phyloP scores from a whole-genome alignment of 2,329 filamentous ascomycete species.

The Xylaria arbuscula region DNA sequence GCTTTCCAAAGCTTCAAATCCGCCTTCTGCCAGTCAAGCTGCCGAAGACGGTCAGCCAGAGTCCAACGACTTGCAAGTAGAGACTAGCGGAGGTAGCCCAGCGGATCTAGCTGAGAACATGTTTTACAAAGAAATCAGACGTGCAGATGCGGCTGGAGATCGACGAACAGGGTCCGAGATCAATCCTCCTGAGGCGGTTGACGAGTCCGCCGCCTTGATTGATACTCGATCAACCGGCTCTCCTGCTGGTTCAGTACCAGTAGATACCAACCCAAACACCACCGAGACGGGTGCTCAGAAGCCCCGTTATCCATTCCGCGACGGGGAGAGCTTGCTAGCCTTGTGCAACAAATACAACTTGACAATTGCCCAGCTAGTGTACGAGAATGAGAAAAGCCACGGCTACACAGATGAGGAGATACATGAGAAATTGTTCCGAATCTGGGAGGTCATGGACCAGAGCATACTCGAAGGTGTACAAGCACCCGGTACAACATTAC shows the following conservation, averaged over 20 bases:
- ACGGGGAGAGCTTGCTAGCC: slow-evolving; percentile 58
- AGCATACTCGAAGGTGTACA: slow-evolving; percentile 63
- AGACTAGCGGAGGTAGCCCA: slow-evolving; percentile 51
- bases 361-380: slow-evolving; percentile 63
- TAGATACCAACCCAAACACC: slow-evolving; percentile 30
- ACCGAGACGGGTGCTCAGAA: slow-evolving; percentile 45
- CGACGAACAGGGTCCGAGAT: slow-evolving; percentile 58
- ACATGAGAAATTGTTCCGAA: slow-evolving; percentile 58
- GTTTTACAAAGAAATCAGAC: slow-evolving; percentile 63
- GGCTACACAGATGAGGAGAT: slow-evolving; percentile 63
- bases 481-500: slow-evolving; percentile 56
- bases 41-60: slow-evolving; percentile 35
- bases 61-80: slow-evolving; percentile 42
- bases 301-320: slow-evolving; percentile 60
- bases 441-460: slow-evolving; percentile 64
- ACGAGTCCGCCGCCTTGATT: slow-evolving; percentile 36
- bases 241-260: slow-evolving; percentile 29
- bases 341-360: slow-evolving; percentile 63
- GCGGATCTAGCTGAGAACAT: slow-evolving; percentile 63
- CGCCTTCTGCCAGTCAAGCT: slow-evolving; percentile 33
- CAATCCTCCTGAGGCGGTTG: slow-evolving; percentile 49
- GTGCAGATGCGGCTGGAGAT: slow-evolving; percentile 59
- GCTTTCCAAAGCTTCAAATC: slow-evolving; percentile 56
- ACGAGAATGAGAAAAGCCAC: slow-evolving; percentile 64
- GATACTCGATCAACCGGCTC: slow-evolving; percentile 25